Evolutionary conservation across 2,329 filamentous ascomycete genomes (phyloP).

Genomic region (Lachnellula cervina): DNA sequence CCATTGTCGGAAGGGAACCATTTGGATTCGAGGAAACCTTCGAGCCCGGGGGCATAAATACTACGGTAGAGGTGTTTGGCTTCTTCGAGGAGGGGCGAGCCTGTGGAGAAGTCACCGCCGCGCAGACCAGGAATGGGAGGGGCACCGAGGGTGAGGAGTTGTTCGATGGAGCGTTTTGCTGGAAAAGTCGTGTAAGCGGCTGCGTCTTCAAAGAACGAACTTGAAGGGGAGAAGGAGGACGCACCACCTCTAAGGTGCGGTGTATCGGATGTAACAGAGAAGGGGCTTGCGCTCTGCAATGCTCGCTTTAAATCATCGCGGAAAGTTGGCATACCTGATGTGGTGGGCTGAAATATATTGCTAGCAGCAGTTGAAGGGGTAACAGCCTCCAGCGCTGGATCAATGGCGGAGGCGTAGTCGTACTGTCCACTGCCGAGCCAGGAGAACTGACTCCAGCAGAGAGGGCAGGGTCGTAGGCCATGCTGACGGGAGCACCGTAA

Average conservation of each 20-base stretch:
- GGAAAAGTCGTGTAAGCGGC: conserved; percentile 41
- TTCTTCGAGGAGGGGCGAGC: conserved; percentile 52
- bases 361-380: conserved; percentile 26
- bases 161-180: conserved; percentile 67
- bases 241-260: conserved; percentile 49
- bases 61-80: conserved; percentile 68
- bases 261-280: conserved; percentile 35
- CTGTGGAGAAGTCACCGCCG: conserved; percentile 41
- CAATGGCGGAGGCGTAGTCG: conserved; percentile 58
- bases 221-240: conserved; percentile 35
- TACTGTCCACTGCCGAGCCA: conserved; percentile 41
- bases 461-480: conserved; percentile 31
- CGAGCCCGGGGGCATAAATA: conserved; percentile 70
- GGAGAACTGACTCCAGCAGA: conserved; percentile 40
- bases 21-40: conserved; percentile 72
- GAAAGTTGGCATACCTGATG: conserved; percentile 29
- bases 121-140: conserved; percentile 50
- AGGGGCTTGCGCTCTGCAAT: conserved; percentile 33
- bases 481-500: conserved; percentile 34
- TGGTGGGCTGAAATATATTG: conserved; percentile 17
- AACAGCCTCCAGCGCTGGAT: conserved; percentile 57
- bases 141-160: conserved; percentile 62
- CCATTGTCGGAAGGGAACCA: conserved; percentile 63
- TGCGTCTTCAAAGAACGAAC: conserved; percentile 29
- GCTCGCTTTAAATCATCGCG: conserved; percentile 28